Conservation (phyloP, 1,284 basidiomycete species). For the Termitomyces sp. region DNA sequence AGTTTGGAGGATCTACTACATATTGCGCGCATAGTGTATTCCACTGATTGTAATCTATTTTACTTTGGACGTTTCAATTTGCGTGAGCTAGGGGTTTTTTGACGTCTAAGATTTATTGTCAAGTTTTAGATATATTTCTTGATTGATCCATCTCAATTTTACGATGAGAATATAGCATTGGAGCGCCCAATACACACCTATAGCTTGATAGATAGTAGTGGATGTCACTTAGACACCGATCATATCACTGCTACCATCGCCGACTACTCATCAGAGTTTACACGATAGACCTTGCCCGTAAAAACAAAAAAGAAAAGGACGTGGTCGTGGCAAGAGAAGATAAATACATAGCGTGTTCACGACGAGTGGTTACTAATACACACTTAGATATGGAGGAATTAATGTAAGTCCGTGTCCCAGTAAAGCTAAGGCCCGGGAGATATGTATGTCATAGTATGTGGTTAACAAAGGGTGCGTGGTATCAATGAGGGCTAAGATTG, state of each 20-base stretch:
- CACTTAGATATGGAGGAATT: slow-evolving; percentile 7
- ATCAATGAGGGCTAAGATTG: neutral
- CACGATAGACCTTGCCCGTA: neutral
- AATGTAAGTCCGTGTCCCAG: slow-evolving; percentile 7
- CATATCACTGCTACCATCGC: neutral
- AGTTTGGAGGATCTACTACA: neutral
- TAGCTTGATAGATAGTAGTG: neutral
- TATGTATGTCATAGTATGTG: slow-evolving; percentile 1
- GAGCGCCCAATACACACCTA: neutral
- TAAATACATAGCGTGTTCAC: neutral
- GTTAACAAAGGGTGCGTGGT: slow-evolving; percentile 5
- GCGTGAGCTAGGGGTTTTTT: neutral
- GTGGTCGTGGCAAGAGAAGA: neutral
- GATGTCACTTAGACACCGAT: neutral
- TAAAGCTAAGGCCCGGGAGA: neutral
- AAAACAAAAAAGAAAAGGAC: neutral
- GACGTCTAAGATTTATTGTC: too few relatives aligned
- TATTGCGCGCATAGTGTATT: neutral
- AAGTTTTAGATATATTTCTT: too few relatives aligned
- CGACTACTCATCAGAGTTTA: neutral
- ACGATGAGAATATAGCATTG: slow-evolving; percentile 36
- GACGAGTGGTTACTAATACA: slow-evolving; percentile 8
- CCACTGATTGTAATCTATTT: neutral
- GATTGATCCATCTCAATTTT: too few relatives aligned
- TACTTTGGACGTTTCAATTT: neutral